phyloP scores from a whole-genome alignment of 805 yeast genomes.

The Tetrapisispora namnaoensis region DNA sequence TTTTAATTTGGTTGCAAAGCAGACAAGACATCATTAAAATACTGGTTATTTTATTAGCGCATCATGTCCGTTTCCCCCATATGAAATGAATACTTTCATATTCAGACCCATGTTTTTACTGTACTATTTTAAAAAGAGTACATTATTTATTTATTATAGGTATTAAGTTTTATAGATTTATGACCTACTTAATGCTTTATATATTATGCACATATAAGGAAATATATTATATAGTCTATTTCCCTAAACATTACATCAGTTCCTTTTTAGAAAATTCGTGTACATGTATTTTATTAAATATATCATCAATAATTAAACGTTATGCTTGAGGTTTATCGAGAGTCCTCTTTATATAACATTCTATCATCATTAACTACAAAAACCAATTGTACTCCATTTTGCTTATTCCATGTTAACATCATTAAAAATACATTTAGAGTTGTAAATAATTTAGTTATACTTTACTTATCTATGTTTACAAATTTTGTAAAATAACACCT shows the following conservation, averaged over 20 bases:
- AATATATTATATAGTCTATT: not conserved
- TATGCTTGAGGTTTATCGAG: too few species aligned
- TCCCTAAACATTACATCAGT: not conserved
- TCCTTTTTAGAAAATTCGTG: not conserved
- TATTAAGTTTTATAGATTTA: not conserved
- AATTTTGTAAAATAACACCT: conserved; percentile 67
- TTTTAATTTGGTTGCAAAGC: not conserved
- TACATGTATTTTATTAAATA: too few species aligned
- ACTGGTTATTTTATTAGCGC: not conserved
- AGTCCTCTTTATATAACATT: too few species aligned
- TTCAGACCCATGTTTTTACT: not conserved
- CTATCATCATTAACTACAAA: not conserved
- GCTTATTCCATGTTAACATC: not conserved
- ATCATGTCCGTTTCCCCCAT: not conserved
- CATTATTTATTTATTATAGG: not conserved
- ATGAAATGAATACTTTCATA: not conserved
- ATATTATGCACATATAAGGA: not conserved
- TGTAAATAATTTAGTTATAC: not conserved
- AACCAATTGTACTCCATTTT: not conserved
- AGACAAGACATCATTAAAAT: not conserved
- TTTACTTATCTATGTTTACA: conserved; percentile 24
- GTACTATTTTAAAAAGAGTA: too few species aligned
- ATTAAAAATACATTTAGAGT: not conserved
- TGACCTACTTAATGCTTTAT: not conserved
- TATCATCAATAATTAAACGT: not conserved